A percentile compares a stretch with the other conserved stretches of the same genome.
Conservation (phyloP, 1,284 basidiomycete species). For the Ustilago bromivora region DNA sequence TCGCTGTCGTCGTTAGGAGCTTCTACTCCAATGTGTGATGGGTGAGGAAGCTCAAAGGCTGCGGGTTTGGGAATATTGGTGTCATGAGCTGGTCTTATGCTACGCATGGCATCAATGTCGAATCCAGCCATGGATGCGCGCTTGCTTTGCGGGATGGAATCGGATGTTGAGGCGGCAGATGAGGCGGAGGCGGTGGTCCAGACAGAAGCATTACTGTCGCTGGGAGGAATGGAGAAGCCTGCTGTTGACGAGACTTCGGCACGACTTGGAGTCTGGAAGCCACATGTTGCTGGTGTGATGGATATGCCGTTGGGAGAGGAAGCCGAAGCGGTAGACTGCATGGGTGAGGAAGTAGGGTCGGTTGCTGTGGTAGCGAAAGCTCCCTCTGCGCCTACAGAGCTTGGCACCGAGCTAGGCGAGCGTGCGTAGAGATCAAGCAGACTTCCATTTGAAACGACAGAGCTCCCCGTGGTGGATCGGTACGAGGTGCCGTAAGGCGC, state of each 20-base stretch:
- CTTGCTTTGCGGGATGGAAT: constrained; percentile 31
- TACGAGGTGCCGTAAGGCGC: constrained; percentile 30
- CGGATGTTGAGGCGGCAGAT: constrained; percentile 18
- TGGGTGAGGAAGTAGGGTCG: neutral
- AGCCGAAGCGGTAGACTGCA: constrained; percentile 8
- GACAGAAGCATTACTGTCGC: constrained; percentile 44
- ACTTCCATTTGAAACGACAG: constrained; percentile 44
- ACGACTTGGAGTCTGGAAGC: constrained; percentile 25
- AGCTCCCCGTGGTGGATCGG: constrained; percentile 32
- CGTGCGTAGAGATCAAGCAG: constrained; percentile 51
- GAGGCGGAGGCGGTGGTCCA: constrained; percentile 45
- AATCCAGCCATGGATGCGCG: constrained; percentile 43
- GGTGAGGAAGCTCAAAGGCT: neutral
- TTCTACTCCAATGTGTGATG: constrained; percentile 21
- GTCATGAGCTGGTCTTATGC: constrained; percentile 25
- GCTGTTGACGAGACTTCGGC: neutral
- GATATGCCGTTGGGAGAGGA: constrained; percentile 13
- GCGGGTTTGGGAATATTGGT: neutral
- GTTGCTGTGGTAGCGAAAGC: neutral
- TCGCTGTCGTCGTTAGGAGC: constrained; percentile 40
- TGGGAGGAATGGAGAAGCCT: constrained; percentile 25
- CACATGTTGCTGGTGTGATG: constrained; percentile 16
- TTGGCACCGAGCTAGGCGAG: constrained; percentile 29
- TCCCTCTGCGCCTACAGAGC: constrained; percentile 6
- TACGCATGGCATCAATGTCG: constrained; percentile 38